Percentiles rank a stretch among this genome's conserved stretches.
These are phyloP conservation scores for Geotrichum restrictum DNA, from an alignment of 1,139 yeast genomes.

Conservation along the genomic window DNA sequence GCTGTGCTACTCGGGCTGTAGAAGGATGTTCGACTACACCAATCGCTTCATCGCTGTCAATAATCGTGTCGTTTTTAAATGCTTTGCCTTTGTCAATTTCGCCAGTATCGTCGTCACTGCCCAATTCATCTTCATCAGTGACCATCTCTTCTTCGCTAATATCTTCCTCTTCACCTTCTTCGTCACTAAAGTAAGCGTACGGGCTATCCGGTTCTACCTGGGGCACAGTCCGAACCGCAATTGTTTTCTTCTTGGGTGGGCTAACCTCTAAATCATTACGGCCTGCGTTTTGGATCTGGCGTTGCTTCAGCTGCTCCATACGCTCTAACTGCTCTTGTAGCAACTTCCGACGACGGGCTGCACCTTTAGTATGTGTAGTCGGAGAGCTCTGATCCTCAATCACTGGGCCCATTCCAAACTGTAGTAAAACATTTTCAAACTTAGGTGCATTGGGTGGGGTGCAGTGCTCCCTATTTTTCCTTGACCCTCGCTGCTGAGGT, in stretches of 20 bases:
- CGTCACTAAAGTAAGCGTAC: not conserved
- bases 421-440: not conserved
- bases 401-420: slow-evolving; percentile 9
- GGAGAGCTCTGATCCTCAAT: slow-evolving; percentile 10
- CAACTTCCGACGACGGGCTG: slow-evolving; percentile 1
- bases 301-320: not conserved
- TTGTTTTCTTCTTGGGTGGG: not conserved
- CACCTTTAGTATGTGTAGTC: slow-evolving; percentile 8
- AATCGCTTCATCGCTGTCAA: not conserved
- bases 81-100: too few relatives aligned
- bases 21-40: not conserved
- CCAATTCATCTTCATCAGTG: not conserved
- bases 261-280: not conserved
- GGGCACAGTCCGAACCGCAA: not conserved
- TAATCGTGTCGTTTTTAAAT: too few relatives aligned
- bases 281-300: not conserved
- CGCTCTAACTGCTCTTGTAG: not conserved
- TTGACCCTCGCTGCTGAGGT: not conserved
- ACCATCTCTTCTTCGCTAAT: not conserved
- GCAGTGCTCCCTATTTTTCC: not conserved
- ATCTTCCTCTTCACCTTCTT: slow-evolving; percentile 4
- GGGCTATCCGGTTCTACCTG: not conserved
- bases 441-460: slow-evolving; percentile 5
- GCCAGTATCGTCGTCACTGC: too few relatives aligned
- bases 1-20: not conserved